Evolutionary conservation across 2,329 filamentous ascomycete species (phyloP).

Genomic region (Botrytis paeoniae): DNA sequence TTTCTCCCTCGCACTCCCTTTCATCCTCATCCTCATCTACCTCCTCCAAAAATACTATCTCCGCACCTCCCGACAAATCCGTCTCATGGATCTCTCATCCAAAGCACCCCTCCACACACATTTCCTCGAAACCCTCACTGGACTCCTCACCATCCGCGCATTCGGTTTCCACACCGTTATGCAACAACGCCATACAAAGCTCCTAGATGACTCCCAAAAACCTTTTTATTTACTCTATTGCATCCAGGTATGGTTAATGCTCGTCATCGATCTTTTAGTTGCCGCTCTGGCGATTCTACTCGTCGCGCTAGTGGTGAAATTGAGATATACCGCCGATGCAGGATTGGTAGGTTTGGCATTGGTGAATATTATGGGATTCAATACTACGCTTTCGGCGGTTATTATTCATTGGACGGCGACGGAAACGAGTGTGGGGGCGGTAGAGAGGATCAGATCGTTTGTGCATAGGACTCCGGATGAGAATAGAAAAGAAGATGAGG

Average conservation of each 20-base stretch:
- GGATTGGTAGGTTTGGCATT: slow-evolving; percentile 35
- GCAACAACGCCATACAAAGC: slow-evolving; percentile 17
- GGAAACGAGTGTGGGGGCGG: slow-evolving; percentile 31
- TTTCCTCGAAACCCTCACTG: not conserved
- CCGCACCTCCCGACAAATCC: not conserved
- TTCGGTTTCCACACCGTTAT: not conserved
- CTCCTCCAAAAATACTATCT: not conserved
- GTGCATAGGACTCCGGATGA: slow-evolving; percentile 22
- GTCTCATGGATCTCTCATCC: not conserved
- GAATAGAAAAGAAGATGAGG: slow-evolving; percentile 19
- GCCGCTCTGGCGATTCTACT: slow-evolving; percentile 35
- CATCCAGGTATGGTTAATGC: slow-evolving; percentile 55
- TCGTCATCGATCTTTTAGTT: slow-evolving; percentile 39
- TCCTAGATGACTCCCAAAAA: slow-evolving; percentile 51
- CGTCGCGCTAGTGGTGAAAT: slow-evolving; percentile 36
- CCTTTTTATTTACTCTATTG: slow-evolving; percentile 57
- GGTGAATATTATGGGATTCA: slow-evolving; percentile 32
- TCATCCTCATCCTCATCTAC: not conserved
- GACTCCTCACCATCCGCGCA: not conserved
- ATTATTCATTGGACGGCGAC: slow-evolving; percentile 30
- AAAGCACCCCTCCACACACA: not conserved
- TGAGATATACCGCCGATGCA: slow-evolving; percentile 28
- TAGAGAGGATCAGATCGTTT: slow-evolving; percentile 25
- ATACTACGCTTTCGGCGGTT: slow-evolving; percentile 24
- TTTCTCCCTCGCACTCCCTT: not conserved